These are phyloP conservation scores for Dryas drummondii DNA, from an alignment of 306 rosid genomes.

Conservation along the genomic window DNA sequence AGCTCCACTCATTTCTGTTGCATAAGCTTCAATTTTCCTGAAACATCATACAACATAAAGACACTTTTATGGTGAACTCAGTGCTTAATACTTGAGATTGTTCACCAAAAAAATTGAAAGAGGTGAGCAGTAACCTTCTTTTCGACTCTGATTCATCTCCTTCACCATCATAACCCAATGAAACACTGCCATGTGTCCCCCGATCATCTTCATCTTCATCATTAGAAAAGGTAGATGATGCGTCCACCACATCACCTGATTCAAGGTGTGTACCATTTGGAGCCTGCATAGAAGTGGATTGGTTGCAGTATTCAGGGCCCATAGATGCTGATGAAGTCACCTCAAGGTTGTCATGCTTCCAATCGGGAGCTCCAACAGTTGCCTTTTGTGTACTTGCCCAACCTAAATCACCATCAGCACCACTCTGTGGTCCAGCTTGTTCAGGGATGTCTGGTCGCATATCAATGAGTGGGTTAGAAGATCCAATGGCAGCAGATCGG, in stretches of 20 bases:
- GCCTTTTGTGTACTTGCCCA: slow-evolving; percentile 63
- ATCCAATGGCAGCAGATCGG: slow-evolving; percentile 57
- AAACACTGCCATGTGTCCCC: slow-evolving; percentile 86
- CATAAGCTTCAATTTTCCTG: slow-evolving; percentile 89
- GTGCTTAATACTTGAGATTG: slow-evolving; percentile 23
- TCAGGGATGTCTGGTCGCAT: slow-evolving; percentile 67
- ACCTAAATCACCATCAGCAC: slow-evolving; percentile 46
- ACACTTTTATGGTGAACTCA: slow-evolving; percentile 23
- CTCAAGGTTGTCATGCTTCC: slow-evolving; percentile 78
- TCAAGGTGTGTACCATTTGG: slow-evolving; percentile 65
- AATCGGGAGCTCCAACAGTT: slow-evolving; percentile 48
- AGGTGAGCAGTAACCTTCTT: slow-evolving; percentile 62
- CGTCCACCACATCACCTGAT: slow-evolving; percentile 77
- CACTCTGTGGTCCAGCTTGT: slow-evolving; percentile 57
- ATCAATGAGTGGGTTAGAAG: slow-evolving; percentile 48
- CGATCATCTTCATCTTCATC: slow-evolving; percentile 90
- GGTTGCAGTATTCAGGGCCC: slow-evolving; percentile 66
- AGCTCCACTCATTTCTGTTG: slow-evolving; percentile 92
- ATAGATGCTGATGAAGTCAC: slow-evolving; percentile 65
- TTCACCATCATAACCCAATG: slow-evolving; percentile 80
- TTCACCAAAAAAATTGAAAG: slow-evolving; percentile 10
- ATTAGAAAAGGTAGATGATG: slow-evolving; percentile 82
- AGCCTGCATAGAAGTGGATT: slow-evolving; percentile 54
- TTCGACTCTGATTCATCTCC: slow-evolving; percentile 95
- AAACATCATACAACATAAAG: slow-evolving; percentile 24